Base-by-base conservation (phyloP, 2,329 filamentous ascomycete species). In the Shiraia sp. region DNA sequence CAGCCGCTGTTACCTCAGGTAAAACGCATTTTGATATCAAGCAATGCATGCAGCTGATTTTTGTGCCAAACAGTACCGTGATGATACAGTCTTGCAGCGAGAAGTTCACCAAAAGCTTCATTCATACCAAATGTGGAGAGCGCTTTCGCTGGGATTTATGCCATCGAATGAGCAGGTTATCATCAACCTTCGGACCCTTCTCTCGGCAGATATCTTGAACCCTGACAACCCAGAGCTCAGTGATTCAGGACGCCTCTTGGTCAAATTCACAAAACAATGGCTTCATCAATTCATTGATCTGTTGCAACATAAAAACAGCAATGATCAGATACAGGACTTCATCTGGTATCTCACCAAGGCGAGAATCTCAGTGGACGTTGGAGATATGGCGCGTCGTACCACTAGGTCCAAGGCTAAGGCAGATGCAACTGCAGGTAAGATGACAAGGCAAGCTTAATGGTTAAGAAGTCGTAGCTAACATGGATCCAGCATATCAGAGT, bases 291-390 rank as follows among this genome's bases (percentile, higher is more conserved):
- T 96, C 65, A 92, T 95, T 57, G 82, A 89, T n/a, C 72, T 96
- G 5, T 66, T 96, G 32, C 77, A 82, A 40, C 78, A 90, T 69
- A 97, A 96, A 74, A 96, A 96, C 67, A 75, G 77, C 47, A 71
- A 81, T 12, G 90, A 97, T 68, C 87, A 96, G 66, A 81, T 97
- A 13, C 92, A 97, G 67, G 89, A 96, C 59, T 88, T 96, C 51
- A 76, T 96, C 27, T 96, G 90, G 90, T 90, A 86, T 57, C 69
- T 95, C 32, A 75, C 83, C 49, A 86, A 88, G 63, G 85, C 89
- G n/a, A 80, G 81, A 24, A 73, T 93, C 5, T 80, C 80, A 1
- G 70, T 92, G 3, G 84, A 91, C 55, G 75, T 83, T 1, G 76
- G 81, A 13, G 79, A 88, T 45, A 72, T 91, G 31, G 76, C 79